Conservation (phyloP, 1,284 basidiomycete species). For the Cryptococcus sp. region DNA sequence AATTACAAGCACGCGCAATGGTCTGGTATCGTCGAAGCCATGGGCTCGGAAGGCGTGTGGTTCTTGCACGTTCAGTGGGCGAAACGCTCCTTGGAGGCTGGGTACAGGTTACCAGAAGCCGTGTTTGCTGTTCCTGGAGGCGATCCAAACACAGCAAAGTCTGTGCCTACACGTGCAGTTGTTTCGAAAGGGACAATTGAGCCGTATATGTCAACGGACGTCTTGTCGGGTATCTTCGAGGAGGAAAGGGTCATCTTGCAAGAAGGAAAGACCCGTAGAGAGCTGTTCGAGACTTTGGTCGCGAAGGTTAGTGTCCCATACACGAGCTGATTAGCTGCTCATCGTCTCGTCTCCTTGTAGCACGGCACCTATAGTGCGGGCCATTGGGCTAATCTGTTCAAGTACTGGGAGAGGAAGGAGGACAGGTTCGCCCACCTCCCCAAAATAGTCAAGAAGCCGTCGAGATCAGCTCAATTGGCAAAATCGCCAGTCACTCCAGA, state of each 20-base stretch:
- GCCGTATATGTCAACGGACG: constrained; percentile 4
- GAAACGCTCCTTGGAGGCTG: constrained; percentile 2
- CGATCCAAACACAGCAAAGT: background rate
- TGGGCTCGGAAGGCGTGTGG: constrained; percentile 10
- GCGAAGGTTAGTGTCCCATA: constrained; percentile 5
- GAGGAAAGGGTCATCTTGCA: constrained; percentile 8
- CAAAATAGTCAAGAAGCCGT: too few species aligned
- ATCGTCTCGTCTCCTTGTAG: background rate
- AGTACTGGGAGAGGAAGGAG: constrained; percentile 1
- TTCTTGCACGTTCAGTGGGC: constrained; percentile 8
- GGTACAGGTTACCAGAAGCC: constrained; percentile 4
- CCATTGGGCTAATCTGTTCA: constrained; percentile 11
- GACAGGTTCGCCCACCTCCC: constrained; percentile 9
- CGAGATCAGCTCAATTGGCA: too few species aligned
- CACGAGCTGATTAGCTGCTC: background rate
- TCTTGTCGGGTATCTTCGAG: constrained; percentile 15
- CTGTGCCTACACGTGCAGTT: background rate
- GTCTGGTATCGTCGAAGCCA: constrained; percentile 9
- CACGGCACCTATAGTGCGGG: constrained; percentile 11
- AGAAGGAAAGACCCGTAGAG: constrained; percentile 5
- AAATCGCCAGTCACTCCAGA: too few species aligned
- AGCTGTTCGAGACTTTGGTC: constrained; percentile 3
- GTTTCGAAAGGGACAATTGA: background rate
- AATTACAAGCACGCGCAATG: constrained; percentile 14
- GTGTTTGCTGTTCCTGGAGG: constrained; percentile 7